Evolutionary conservation across 2,329 filamentous ascomycete genomes (phyloP), one percentile per base, ranked within the genome.

Genomic region (Alternaria triticina): DNA sequence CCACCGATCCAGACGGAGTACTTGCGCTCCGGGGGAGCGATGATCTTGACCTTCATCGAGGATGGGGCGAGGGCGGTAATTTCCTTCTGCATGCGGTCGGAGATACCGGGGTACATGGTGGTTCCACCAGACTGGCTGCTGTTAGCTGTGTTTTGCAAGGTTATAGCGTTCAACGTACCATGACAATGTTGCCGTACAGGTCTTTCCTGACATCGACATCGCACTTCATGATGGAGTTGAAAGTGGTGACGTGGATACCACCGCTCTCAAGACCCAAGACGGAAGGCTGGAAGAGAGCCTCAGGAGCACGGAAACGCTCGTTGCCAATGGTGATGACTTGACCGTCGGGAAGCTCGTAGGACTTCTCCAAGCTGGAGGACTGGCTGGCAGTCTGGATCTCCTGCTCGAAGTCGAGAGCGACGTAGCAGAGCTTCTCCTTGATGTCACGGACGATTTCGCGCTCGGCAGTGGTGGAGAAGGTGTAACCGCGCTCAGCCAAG

Each of bases 191-290:
- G 85, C 94, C 94, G 86, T 99, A 99, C 76, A 99, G 91, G 85
- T 98, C 96, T 91, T 98, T 98, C 88, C 96, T 93, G 86, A 99
- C 96, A 85, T 99, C 96, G 85, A 99, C 94, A 86, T 99, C 96
- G 86, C 96, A 98, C 92, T 99, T 99, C 94, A 98, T 98, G 91
- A 99, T 97, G 80, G 96, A 98, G 92, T 98, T 98, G 93, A 97
- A 98, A 79, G 96, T 98, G 83, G 95, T 98, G 83, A 97, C 94
- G 88, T 98, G 96, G 86, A 99, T 98, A 86, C 96, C 96, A 82
- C 95, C 95, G 84, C 90, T 94, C 87, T 99, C 96, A 81, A 97
- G 94, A 91, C 96, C 96, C 78, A 99, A 88, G 77, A 98, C 95
- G 74, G 92, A 96, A 82, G 96, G 96, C 89, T 97, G 93, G 94